Evolutionary conservation across 345 rosid genomes (phyloP).

Genomic region (Theobroma cacao): DNA sequence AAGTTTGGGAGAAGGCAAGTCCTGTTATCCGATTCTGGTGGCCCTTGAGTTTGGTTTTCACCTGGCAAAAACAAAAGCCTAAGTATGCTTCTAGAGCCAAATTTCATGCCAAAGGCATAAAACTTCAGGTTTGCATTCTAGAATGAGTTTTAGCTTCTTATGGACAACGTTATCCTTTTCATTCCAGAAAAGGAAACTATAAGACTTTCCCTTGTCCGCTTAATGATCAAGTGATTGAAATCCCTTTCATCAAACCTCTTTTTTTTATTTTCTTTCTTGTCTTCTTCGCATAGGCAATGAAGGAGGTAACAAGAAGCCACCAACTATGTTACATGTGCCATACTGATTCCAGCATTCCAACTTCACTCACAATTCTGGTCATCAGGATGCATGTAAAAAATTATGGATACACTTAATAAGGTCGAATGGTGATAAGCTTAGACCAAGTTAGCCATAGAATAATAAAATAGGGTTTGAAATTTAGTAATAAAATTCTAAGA

Average conservation of each 20-base stretch:
- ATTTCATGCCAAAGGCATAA: neutral
- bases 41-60: slow-evolving; percentile 36
- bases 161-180: neutral
- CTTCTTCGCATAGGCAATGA: neutral
- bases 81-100: neutral
- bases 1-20: slow-evolving; percentile 38
- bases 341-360: neutral
- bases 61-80: slow-evolving; percentile 26
- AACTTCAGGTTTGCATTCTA: no score
- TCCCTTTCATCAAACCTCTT: neutral
- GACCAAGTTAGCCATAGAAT: neutral
- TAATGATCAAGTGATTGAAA: neutral
- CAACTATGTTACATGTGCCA: neutral
- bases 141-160: neutral
- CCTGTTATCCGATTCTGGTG: slow-evolving; percentile 40
- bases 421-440: neutral
- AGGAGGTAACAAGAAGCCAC: neutral
- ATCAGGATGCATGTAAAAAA: neutral
- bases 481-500: neutral
- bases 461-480: neutral
- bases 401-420: neutral
- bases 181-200: neutral
- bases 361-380: neutral
- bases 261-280: neutral
- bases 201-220: neutral